Conservation (phyloP, 2,329 filamentous ascomycete species). For the Botrytis byssoidea region DNA sequence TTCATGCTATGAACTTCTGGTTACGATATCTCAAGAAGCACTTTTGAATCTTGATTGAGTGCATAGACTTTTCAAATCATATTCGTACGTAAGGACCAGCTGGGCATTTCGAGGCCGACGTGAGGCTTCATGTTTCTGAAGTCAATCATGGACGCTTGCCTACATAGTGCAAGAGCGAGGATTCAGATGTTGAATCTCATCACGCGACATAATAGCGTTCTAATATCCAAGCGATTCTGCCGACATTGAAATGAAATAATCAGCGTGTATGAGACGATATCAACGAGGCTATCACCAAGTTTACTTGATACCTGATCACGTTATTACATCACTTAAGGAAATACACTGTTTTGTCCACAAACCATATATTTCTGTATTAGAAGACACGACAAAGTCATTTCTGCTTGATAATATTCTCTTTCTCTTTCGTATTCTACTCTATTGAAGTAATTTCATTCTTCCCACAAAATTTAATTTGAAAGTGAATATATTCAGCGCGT, state of each 20-base stretch:
- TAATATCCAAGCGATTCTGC: neutral
- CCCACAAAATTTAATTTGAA: neutral
- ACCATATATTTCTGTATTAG: neutral
- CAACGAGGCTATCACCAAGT: neutral
- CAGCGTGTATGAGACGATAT: neutral
- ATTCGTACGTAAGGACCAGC: neutral
- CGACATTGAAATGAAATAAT: neutral
- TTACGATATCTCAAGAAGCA: neutral
- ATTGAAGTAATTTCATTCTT: neutral
- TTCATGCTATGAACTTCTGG: neutral
- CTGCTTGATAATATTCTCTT: neutral
- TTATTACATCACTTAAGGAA: neutral
- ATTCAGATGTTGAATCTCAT: neutral
- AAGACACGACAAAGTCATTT: too few relatives aligned
- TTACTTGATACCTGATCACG: accelerated
- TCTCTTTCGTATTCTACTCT: too few relatives aligned
- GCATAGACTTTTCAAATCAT: accelerated
- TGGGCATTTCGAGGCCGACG: neutral
- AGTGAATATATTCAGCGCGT: neutral
- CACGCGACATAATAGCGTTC: accelerated
- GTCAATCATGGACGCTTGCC: neutral
- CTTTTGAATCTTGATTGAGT: accelerated
- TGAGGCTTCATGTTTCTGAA: neutral
- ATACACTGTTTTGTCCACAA: too few relatives aligned
- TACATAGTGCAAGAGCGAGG: neutral